Conservation (phyloP, 805 yeast genomes). For the Grigorovia humatica region DNA sequence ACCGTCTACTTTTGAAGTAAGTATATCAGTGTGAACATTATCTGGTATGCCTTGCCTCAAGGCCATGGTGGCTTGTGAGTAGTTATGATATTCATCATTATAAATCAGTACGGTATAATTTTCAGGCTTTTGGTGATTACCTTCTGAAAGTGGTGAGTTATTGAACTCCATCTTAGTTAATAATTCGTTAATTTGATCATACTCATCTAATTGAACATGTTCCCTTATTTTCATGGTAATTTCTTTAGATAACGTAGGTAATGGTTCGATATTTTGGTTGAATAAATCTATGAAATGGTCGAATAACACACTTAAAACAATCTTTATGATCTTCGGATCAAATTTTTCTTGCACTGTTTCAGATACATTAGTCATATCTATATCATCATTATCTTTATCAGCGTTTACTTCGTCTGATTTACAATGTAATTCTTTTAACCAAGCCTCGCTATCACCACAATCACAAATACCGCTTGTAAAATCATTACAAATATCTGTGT, state of each 20-base stretch:
- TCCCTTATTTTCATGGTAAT: constrained; percentile 23
- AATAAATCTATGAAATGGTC: constrained; percentile 36
- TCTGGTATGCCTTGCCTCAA: constrained; percentile 33
- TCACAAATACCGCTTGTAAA: constrained; percentile 53
- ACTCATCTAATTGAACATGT: constrained; percentile 17
- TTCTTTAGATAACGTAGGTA: constrained; percentile 24
- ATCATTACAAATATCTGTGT: constrained; percentile 39
- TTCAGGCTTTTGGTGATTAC: constrained; percentile 5
- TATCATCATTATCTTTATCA: constrained; percentile 22
- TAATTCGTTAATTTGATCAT: constrained; percentile 13
- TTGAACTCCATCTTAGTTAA: constrained; percentile 10
- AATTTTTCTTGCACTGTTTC: constrained; percentile 19
- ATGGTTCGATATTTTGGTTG: constrained; percentile 27
- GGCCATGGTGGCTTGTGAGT: constrained; percentile 42
- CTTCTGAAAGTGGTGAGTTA: constrained; percentile 1
- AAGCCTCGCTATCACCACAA: constrained; percentile 63
- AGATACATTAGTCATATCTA: constrained; percentile 19
- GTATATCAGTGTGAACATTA: constrained; percentile 24
- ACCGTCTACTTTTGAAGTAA: constrained; percentile 37
- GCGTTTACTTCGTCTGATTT: constrained; percentile 21
- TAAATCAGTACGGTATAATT: constrained; percentile 49
- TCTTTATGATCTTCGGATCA: constrained; percentile 15
- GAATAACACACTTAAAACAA: constrained; percentile 25
- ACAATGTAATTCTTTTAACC: constrained; percentile 45
- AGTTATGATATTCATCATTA: constrained; percentile 70